Percentiles rank a stretch among this genome's conserved stretches.
These are phyloP conservation scores for Trichoderma lentiforme DNA, from an alignment of 2,329 filamentous ascomycete genomes.

Conservation along the genomic window DNA sequence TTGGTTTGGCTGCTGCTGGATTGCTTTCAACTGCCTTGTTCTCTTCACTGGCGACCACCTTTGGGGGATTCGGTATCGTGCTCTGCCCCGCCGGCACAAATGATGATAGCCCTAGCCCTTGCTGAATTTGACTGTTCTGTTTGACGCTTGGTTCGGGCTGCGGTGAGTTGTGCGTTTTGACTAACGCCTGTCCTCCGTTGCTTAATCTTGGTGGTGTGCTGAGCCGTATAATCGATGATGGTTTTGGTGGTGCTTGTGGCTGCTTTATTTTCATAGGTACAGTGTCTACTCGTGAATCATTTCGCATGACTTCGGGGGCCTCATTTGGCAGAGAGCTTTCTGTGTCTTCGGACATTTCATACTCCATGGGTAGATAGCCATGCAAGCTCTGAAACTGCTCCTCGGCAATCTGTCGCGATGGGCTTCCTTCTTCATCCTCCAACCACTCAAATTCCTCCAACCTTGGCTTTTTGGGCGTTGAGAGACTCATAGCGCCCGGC, in stretches of 20 bases:
- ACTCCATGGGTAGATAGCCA: slow-evolving; percentile 14
- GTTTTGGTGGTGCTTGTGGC: background rate
- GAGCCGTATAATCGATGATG: background rate
- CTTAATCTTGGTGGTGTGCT: background rate
- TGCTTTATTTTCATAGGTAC: background rate
- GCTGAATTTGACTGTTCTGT: background rate
- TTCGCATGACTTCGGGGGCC: background rate
- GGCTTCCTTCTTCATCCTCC: slow-evolving; percentile 31
- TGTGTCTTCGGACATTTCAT: background rate
- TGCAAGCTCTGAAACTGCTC: slow-evolving; percentile 22
- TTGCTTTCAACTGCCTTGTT: background rate
- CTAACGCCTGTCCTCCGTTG: background rate
- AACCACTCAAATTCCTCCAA: slow-evolving; percentile 31
- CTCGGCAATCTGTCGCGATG: slow-evolving; percentile 28
- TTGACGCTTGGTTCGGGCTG: background rate
- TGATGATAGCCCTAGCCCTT: background rate
- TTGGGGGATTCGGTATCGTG: background rate
- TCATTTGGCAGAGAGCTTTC: background rate
- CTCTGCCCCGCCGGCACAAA: background rate
- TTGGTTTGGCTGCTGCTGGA: background rate
- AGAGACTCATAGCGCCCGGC: slow-evolving; percentile 34
- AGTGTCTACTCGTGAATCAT: background rate
- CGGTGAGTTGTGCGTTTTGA: background rate
- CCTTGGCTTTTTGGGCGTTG: slow-evolving; percentile 35
- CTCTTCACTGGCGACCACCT: background rate